A percentile compares a stretch with the other conserved stretches of the same genome.
Conservation (phyloP, 192 early-diverging fungal species). For the Gigaspora rosea region DNA sequence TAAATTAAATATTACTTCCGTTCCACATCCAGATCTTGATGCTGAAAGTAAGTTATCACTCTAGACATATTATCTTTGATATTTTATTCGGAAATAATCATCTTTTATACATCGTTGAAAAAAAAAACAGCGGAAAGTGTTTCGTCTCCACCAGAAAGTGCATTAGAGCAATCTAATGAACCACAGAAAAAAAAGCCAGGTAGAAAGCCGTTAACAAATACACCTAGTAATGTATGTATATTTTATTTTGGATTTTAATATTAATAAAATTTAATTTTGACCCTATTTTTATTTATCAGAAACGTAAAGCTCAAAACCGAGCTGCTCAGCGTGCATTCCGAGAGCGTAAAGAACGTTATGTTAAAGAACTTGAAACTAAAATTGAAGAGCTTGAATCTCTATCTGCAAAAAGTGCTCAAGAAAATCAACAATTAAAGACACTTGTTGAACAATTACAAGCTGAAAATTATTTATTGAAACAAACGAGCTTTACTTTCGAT, state of each 20-base stretch:
- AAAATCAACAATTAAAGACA: conserved; percentile 52
- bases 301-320: conserved; percentile 77
- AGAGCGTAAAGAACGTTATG: conserved; percentile 83
- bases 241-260: not conserved
- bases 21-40: conserved; percentile 28
- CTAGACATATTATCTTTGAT: not conserved
- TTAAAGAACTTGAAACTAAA: conserved; percentile 75
- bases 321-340: conserved; percentile 87
- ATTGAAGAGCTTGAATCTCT: conserved; percentile 70
- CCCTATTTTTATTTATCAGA: conserved; percentile 27
- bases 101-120: not conserved
- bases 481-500: conserved; percentile 53
- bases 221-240: conserved; percentile 30
- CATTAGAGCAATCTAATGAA: conserved; percentile 12
- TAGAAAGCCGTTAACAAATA: conserved; percentile 59
- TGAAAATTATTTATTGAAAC: conserved; percentile 57
- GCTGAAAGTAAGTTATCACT: not conserved
- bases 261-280: not conserved
- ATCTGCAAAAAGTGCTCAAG: conserved; percentile 44
- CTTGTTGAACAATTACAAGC: conserved; percentile 53
- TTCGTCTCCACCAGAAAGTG: not conserved
- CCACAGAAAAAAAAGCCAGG: conserved; percentile 55
- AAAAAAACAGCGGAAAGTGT: not conserved
- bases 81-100: not conserved
- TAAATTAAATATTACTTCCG: conserved; percentile 30